phyloP scores from a whole-genome alignment of 805 yeast species.

The Schizosaccharomyces pombe region DNA sequence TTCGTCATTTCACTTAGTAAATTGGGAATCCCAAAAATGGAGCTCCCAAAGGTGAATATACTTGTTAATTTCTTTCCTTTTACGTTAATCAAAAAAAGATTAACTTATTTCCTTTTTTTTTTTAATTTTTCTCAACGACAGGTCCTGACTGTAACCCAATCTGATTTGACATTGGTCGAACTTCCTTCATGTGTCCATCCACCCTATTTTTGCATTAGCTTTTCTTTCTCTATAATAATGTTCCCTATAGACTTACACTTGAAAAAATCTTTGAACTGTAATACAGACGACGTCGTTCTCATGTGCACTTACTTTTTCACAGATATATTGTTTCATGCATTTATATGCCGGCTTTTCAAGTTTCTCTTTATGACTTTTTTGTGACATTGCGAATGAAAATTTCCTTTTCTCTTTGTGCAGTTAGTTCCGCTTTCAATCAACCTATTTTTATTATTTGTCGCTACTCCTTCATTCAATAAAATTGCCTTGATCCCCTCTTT shows the following conservation, averaged over 20 bases:
- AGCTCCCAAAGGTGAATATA: not conserved
- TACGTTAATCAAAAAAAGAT: not conserved
- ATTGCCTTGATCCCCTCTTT: too few species aligned
- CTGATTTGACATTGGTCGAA: not conserved
- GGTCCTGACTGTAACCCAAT: not conserved
- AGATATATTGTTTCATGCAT: not conserved
- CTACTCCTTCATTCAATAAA: too few species aligned
- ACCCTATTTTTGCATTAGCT: not conserved
- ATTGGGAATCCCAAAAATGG: constrained; percentile 2
- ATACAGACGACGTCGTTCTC: not conserved
- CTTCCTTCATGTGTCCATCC: not conserved
- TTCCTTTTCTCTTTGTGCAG: too few species aligned
- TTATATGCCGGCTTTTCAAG: not conserved
- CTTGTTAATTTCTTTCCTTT: not conserved
- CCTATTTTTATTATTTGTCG: too few species aligned
- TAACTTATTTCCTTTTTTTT: too few species aligned
- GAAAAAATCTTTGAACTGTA: not conserved
- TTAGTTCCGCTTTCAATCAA: too few species aligned
- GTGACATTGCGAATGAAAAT: too few species aligned
- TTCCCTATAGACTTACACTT: not conserved
- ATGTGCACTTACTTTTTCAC: not conserved
- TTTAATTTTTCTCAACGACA: not conserved
- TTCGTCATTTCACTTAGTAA: not conserved
- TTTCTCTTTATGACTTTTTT: not conserved
- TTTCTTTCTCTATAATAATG: not conserved